These are phyloP conservation scores for Picea glauca DNA, from an alignment of 75 land plant genomes.

Conservation along the genomic window DNA sequence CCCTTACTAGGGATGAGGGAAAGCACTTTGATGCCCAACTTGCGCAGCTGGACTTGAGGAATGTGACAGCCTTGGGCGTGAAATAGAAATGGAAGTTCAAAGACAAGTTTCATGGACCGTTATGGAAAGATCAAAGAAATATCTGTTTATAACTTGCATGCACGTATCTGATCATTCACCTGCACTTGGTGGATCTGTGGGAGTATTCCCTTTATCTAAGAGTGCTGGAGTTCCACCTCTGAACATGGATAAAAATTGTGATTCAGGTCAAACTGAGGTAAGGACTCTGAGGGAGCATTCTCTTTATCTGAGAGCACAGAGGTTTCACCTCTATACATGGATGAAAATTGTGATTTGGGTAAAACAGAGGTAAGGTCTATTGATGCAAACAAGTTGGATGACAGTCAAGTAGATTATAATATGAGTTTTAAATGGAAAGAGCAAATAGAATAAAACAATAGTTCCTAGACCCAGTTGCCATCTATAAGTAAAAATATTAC, in stretches of 20 bases:
- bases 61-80: background rate
- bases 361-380: slow-evolving; percentile 3
- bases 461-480: background rate
- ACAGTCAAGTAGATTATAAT: slow-evolving; percentile 1
- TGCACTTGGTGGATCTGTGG: slow-evolving; percentile 3
- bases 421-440: background rate
- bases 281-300: slow-evolving; percentile 7
- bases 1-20: slow-evolving; percentile 7
- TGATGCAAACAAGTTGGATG: slow-evolving; percentile 21
- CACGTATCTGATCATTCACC: background rate
- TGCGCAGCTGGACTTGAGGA: background rate
- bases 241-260: slow-evolving; percentile 5
- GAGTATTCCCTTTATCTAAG: slow-evolving; percentile 6
- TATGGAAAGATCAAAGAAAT: background rate
- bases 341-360: slow-evolving; percentile 3
- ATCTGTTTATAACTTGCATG: background rate
- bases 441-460: background rate
- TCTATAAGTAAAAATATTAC: background rate
- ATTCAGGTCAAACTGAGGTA: slow-evolving; percentile 6
- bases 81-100: background rate
- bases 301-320: slow-evolving; percentile 6
- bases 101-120: background rate
- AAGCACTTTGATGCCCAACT: background rate
- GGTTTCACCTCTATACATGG: slow-evolving; percentile 12
- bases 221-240: slow-evolving; percentile 12